A percentile compares a stretch with the other conserved stretches of the same genome.
Conservation (phyloP, 2,329 filamentous ascomycete genomes). For the Diaporthe australafricana region DNA sequence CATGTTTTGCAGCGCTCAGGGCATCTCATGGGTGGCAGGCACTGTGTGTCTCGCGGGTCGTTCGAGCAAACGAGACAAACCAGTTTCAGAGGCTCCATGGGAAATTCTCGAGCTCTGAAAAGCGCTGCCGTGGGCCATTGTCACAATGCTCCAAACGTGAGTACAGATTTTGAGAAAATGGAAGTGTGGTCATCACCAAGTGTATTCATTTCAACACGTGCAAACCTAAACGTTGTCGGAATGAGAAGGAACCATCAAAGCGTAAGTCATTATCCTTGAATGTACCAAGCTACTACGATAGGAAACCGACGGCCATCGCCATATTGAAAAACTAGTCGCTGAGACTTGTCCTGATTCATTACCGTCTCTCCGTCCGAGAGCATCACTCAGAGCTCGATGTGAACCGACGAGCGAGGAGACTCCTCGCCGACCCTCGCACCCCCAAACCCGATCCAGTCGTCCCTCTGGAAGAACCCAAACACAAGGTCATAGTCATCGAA, state of each 20-base stretch:
- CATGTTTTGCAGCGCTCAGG: too few species aligned
- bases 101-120: too few species aligned
- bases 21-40: neutral
- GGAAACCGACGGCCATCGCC: neutral
- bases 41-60: neutral
- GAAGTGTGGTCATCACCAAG: neutral
- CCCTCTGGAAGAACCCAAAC: constrained; percentile 94
- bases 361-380: neutral
- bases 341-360: neutral
- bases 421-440: constrained; percentile 67
- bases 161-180: neutral
- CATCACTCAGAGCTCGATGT: neutral
- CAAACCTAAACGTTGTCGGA: neutral
- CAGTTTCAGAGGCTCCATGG: too few species aligned
- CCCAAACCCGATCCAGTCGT: constrained; percentile 75
- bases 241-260: neutral
- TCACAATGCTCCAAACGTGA: neutral
- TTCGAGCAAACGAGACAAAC: too few species aligned
- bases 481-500: constrained; percentile 97
- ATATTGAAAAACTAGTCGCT: neutral
- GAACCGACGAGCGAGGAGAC: constrained; percentile 14
- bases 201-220: neutral
- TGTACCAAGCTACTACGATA: constrained; percentile 1
- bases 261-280: constrained; percentile 10
- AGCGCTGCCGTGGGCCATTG: neutral